These are phyloP conservation scores for Diplodia intermedia DNA, from an alignment of 2,329 filamentous ascomycete species.

Conservation along the genomic window DNA sequence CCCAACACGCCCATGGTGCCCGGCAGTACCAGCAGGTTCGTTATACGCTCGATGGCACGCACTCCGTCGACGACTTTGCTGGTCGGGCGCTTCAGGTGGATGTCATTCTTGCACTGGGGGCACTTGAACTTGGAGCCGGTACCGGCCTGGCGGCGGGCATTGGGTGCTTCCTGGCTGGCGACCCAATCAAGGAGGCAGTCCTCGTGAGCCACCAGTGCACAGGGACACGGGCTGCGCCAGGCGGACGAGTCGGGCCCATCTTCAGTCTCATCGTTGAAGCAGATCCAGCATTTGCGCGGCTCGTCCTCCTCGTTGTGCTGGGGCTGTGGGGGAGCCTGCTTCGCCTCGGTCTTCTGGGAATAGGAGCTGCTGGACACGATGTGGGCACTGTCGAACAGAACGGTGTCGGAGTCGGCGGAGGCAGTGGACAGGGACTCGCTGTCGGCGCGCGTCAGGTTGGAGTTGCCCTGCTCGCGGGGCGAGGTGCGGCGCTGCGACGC, in stretches of 20 bases:
- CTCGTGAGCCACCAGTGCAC: slow-evolving; percentile 89
- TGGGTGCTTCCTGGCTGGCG: slow-evolving; percentile 78
- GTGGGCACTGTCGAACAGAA: slow-evolving; percentile 50
- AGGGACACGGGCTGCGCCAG: slow-evolving; percentile 91
- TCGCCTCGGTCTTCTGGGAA: slow-evolving; percentile 32
- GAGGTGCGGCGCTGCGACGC: slow-evolving; percentile 46
- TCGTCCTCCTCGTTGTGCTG: slow-evolving; percentile 44
- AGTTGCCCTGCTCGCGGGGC: slow-evolving; percentile 35
- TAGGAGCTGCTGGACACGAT: background rate
- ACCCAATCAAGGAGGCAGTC: slow-evolving; percentile 91
- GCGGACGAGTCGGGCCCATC: slow-evolving; percentile 65
- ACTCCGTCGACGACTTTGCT: slow-evolving; percentile 74
- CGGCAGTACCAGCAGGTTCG: slow-evolving; percentile 68
- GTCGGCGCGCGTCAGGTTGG: slow-evolving; percentile 39
- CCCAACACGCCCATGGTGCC: slow-evolving; percentile 64
- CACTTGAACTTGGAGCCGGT: slow-evolving; percentile 69
- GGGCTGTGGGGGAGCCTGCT: slow-evolving; percentile 29
- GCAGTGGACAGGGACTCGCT: slow-evolving; percentile 46
- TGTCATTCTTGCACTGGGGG: slow-evolving; percentile 86
- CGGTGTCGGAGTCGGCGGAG: slow-evolving; percentile 56
- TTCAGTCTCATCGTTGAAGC: slow-evolving; percentile 70
- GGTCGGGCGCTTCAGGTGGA: slow-evolving; percentile 75
- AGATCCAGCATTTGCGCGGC: slow-evolving; percentile 70
- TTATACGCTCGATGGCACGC: slow-evolving; percentile 64
- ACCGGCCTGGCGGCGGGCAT: slow-evolving; percentile 57